These are phyloP conservation scores for Diaporthe vaccinii DNA, from an alignment of 2,329 filamentous ascomycete species.

Conservation along the genomic window DNA sequence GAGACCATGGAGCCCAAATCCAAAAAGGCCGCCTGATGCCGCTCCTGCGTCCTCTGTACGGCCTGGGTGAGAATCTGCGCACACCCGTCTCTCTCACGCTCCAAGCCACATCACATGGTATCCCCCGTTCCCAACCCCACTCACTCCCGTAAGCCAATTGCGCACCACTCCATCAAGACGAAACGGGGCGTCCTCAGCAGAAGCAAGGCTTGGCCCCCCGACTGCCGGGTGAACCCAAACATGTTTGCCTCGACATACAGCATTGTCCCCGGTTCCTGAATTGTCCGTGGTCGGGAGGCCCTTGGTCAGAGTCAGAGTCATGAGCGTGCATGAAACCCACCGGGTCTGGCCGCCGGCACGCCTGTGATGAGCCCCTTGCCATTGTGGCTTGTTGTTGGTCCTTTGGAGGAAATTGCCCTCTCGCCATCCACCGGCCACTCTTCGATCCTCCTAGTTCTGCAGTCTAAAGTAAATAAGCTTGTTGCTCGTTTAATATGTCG, in stretches of 20 bases:
- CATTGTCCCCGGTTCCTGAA: background rate
- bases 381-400: background rate
- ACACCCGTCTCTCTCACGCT: constrained; percentile 7
- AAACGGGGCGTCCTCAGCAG: constrained; percentile 25
- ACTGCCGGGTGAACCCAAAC: constrained; percentile 19
- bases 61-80: background rate
- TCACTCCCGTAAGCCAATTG: constrained; percentile 8
- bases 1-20: constrained; percentile 10
- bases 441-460: background rate
- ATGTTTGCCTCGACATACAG: background rate
- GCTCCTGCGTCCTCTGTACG: background rate
- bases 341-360: constrained; percentile 6
- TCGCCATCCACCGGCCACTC: background rate
- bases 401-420: constrained; percentile 26
- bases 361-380: constrained; percentile 7
- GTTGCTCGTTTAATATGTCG: background rate
- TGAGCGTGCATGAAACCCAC: constrained; percentile 2
- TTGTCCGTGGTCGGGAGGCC: background rate
- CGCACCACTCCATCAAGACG: constrained; percentile 25
- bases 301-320: background rate
- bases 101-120: constrained; percentile 23
- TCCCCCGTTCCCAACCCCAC: background rate
- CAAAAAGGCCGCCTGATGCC: constrained; percentile 1
- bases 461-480: constrained; percentile 9
- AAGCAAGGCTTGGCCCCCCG: constrained; percentile 15